Evolutionary conservation across 2,329 filamentous ascomycete genomes (phyloP).

Genomic region (Sarocladium oryzae): DNA sequence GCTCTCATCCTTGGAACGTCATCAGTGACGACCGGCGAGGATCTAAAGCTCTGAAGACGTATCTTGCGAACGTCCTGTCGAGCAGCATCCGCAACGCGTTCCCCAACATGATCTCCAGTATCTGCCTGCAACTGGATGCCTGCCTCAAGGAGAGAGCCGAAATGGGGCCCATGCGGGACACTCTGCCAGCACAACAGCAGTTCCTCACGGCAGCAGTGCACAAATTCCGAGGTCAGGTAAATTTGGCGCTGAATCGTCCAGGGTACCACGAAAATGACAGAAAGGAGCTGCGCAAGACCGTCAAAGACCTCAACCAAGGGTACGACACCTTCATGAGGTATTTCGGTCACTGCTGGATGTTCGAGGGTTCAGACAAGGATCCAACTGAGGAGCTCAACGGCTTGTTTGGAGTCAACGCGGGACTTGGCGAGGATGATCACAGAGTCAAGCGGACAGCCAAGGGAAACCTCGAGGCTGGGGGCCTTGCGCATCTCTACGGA

Average conservation of each 20-base stretch:
- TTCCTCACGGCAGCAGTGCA: slow-evolving; percentile 20
- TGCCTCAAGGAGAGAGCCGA: slow-evolving; percentile 1
- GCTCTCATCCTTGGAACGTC: slow-evolving; percentile 17
- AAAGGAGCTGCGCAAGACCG: slow-evolving; percentile 20
- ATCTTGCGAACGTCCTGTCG: slow-evolving; percentile 24
- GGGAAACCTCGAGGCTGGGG: background rate
- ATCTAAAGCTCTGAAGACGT: slow-evolving; percentile 21
- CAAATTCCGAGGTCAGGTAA: slow-evolving; percentile 16
- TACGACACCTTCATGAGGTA: slow-evolving; percentile 23
- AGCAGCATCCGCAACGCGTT: slow-evolving; percentile 29
- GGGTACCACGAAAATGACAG: slow-evolving; percentile 14
- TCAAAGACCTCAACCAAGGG: slow-evolving; percentile 14
- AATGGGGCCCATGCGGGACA: slow-evolving; percentile 22
- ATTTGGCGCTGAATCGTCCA: slow-evolving; percentile 18
- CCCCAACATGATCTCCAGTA: too few species aligned
- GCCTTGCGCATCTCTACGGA: background rate
- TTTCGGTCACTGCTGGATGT: slow-evolving; percentile 20
- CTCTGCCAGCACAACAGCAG: slow-evolving; percentile 16
- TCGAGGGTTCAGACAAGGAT: slow-evolving; percentile 19
- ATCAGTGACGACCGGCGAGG: slow-evolving; percentile 20
- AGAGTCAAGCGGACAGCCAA: background rate
- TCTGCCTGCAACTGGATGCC: too few species aligned
- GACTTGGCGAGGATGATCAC: background rate
- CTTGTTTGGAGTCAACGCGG: too few species aligned
- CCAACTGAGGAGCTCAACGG: slow-evolving; percentile 3